Evolutionary conservation across 768 basidiomycete species (phyloP).

Genomic region (Coprinopsis strossmayeri): DNA sequence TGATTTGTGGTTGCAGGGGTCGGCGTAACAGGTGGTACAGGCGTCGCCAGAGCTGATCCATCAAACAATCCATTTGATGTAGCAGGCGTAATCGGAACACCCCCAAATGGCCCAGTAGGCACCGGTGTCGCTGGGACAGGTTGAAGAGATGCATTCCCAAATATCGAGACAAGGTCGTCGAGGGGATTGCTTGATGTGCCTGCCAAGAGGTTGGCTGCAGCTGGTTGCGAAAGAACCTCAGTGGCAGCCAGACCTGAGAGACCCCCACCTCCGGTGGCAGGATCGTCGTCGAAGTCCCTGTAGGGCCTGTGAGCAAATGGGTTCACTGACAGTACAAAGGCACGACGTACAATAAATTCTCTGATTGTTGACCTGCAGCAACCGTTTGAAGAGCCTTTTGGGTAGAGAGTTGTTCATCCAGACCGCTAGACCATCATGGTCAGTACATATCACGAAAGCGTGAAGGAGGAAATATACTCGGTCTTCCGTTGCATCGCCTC

Average conservation of each 20-base stretch:
- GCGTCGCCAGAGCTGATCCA: too few species aligned
- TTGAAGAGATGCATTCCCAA: constrained; percentile 47
- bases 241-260: constrained; percentile 78
- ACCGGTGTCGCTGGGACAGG: constrained; percentile 16
- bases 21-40: constrained; percentile 11
- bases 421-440: constrained; percentile 28
- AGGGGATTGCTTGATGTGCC: constrained; percentile 85
- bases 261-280: constrained; percentile 48
- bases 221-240: constrained; percentile 63
- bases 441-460: constrained; percentile 3
- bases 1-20: constrained; percentile 20
- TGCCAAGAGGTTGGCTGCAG: constrained; percentile 66
- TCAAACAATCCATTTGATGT: too few species aligned
- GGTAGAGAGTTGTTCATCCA: constrained; percentile 66
- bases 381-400: constrained; percentile 90
- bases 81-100: constrained; percentile 6
- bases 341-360: constrained; percentile 69
- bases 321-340: background rate
- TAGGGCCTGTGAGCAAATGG: background rate
- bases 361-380: constrained; percentile 85
- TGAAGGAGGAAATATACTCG: constrained; percentile 39
- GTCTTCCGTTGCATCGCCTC: constrained; percentile 65
- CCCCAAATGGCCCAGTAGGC: constrained; percentile 11
- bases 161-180: constrained; percentile 91
- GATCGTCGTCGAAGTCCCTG: constrained; percentile 77